Base-by-base conservation (phyloP, 192 early-diverging fungal genomes). In the Fimicolochytrium jonesii region DNA sequence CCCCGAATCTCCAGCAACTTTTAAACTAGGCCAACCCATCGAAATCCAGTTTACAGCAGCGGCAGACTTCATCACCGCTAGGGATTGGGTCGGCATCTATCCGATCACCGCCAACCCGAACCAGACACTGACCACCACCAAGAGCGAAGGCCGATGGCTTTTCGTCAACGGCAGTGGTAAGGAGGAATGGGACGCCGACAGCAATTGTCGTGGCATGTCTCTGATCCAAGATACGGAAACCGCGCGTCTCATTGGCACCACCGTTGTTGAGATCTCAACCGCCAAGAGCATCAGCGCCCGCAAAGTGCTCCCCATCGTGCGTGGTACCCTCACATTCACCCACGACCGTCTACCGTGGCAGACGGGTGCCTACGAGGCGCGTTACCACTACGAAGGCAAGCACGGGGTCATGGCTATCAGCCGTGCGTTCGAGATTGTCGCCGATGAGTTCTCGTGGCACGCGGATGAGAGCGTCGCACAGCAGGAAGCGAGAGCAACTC, bases 61-160 rank as follows among this genome's bases (percentile, higher is more conserved):
- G 81, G n/a, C 61, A 68, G 52, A 86, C 73, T 60, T 89, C 7
- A 44, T 79, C 32, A 93, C 64, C 77, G 84, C 32, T 18, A 68
- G 78, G 46, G 95, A 98, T 72, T 98, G 95, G 95, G 88, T 98
- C 66, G 95, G 95, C 29, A 74, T 96, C 5, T 98, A 95, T 67
- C 82, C 81, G 13, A 83, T 90, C 0, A 82, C 81, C 0, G 77
- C 83, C 23, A 95, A 98, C 71, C 85, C 81, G 43, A 87, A 83
- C 30, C 71, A 69, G 22, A 80, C 79, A 34, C 77, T 98, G 28
- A 95, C 95, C 2, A 92, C 80, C 2, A 78, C 82, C 0, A 80
- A 85, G 46, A 93, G 90, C 36, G 75, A 78, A 60, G 82, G 85
- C 23, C 77, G 82, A 6, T 95, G 75, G 75, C 82, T 74, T 68